These are phyloP conservation scores for Delphinella strobiligena DNA, from an alignment of 2,329 filamentous ascomycete genomes.

Conservation along the genomic window DNA sequence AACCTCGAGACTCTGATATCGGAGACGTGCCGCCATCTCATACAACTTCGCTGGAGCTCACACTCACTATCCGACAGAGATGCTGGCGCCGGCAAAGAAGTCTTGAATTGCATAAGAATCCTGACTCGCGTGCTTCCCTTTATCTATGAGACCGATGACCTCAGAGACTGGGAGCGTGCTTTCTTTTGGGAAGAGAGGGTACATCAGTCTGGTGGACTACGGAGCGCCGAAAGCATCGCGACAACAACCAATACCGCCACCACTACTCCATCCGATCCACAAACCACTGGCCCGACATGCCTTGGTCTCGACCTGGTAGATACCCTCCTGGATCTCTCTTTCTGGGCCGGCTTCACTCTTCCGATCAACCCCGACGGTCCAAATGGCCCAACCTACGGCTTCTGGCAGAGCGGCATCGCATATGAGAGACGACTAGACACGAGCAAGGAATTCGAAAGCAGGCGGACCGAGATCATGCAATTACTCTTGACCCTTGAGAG, in stretches of 20 bases:
- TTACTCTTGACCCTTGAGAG: slow-evolving; percentile 76
- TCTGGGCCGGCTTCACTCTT: slow-evolving; percentile 82
- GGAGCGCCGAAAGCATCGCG: slow-evolving; percentile 32
- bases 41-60: slow-evolving; percentile 72
- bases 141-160: slow-evolving; percentile 75
- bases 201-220: slow-evolving; percentile 27
- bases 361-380: slow-evolving; percentile 30
- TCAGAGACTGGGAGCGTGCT: slow-evolving; percentile 75
- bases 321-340: slow-evolving; percentile 75
- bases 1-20: slow-evolving; percentile 85
- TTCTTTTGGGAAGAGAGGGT: slow-evolving; percentile 72
- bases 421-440: slow-evolving; percentile 82
- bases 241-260: background rate
- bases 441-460: slow-evolving; percentile 85
- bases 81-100: slow-evolving; percentile 39
- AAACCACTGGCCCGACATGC: background rate
- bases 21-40: slow-evolving; percentile 70
- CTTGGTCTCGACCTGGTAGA: slow-evolving; percentile 81
- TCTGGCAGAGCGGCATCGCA: slow-evolving; percentile 96
- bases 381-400: slow-evolving; percentile 69
- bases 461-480: slow-evolving; percentile 79
- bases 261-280: too few relatives aligned
- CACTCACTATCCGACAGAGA: slow-evolving; percentile 45
- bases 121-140: slow-evolving; percentile 83
- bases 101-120: slow-evolving; percentile 89